phyloP scores from a whole-genome alignment of 1,139 yeast species.

The Saccharomyces pastorianus region DNA sequence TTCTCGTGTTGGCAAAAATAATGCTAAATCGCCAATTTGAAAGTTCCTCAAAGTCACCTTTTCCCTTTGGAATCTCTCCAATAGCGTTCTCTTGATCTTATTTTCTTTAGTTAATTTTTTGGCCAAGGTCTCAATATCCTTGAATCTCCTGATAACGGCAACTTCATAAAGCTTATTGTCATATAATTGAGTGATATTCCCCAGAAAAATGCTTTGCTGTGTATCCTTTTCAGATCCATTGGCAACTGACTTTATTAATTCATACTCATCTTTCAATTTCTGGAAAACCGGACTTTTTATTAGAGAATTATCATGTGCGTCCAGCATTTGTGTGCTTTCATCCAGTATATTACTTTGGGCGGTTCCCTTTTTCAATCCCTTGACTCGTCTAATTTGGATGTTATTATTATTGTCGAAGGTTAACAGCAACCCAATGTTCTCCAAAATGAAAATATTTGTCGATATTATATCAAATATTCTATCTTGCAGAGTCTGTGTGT shows the following conservation, averaged over 20 bases:
- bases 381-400: slow-evolving; percentile 52
- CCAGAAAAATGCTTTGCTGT: slow-evolving; percentile 18
- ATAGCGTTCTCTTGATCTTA: slow-evolving; percentile 42
- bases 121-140: slow-evolving; percentile 88
- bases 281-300: slow-evolving; percentile 26
- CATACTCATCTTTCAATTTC: slow-evolving; percentile 13
- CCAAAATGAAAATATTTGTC: slow-evolving; percentile 41
- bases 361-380: slow-evolving; percentile 47
- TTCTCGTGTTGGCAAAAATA: slow-evolving; percentile 68
- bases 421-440: slow-evolving; percentile 68
- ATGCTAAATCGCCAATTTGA: slow-evolving; percentile 62
- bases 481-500: slow-evolving; percentile 2
- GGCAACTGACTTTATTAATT: slow-evolving; percentile 11
- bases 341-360: slow-evolving; percentile 24
- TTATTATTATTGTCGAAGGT: slow-evolving; percentile 17
- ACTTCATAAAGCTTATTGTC: slow-evolving; percentile 44
- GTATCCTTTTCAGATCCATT: slow-evolving; percentile 15
- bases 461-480: slow-evolving; percentile 28
- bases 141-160: slow-evolving; percentile 68
- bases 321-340: slow-evolving; percentile 22
- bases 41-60: slow-evolving; percentile 64
- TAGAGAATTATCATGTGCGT: slow-evolving; percentile 4
- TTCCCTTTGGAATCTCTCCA: slow-evolving; percentile 35
- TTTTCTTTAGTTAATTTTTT: slow-evolving; percentile 75
- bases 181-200: slow-evolving; percentile 27